phyloP scores from a whole-genome alignment of 352 stramenopile species.

The Pythium periplocum region DNA sequence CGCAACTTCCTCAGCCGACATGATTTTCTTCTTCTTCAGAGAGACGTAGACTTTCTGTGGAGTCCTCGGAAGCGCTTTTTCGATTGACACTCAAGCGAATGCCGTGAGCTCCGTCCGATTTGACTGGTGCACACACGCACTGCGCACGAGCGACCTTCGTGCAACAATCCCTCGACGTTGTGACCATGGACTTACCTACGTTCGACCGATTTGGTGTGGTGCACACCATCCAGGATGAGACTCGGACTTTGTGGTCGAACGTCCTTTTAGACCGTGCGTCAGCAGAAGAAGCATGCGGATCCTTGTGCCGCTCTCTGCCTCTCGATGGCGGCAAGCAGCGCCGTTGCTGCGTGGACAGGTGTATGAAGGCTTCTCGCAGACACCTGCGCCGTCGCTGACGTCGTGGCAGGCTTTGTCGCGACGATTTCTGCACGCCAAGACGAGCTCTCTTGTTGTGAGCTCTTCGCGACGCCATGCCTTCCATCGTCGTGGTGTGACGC shows the following conservation, averaged over 20 bases:
- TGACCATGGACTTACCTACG: slow-evolving; percentile 3
- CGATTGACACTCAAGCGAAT: not conserved
- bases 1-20: slow-evolving; percentile 92
- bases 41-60: slow-evolving; percentile 21
- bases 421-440: too few relatives aligned
- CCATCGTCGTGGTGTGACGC: not conserved
- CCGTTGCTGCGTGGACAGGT: not conserved
- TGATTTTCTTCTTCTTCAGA: slow-evolving; percentile 45
- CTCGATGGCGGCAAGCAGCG: not conserved
- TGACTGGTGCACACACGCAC: slow-evolving; percentile 24
- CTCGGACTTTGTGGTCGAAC: too few relatives aligned
- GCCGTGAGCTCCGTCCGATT: slow-evolving; percentile 6
- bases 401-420: too few relatives aligned
- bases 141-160: slow-evolving; percentile 10
- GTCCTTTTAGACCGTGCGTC: too few relatives aligned
- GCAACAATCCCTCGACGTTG: slow-evolving; percentile 12
- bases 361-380: too few relatives aligned
- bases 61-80: slow-evolving; percentile 58
- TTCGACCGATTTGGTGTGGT: not conserved
- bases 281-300: slow-evolving; percentile 3
- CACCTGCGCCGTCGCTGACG: too few relatives aligned
- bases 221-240: too few relatives aligned
- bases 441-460: too few relatives aligned
- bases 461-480: slow-evolving; percentile 1
- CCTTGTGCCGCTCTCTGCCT: not conserved